Evolutionary conservation across 2,329 filamentous ascomycete genomes (phyloP).

Genomic region (Stagonosporopsis cucurbitacearum): DNA sequence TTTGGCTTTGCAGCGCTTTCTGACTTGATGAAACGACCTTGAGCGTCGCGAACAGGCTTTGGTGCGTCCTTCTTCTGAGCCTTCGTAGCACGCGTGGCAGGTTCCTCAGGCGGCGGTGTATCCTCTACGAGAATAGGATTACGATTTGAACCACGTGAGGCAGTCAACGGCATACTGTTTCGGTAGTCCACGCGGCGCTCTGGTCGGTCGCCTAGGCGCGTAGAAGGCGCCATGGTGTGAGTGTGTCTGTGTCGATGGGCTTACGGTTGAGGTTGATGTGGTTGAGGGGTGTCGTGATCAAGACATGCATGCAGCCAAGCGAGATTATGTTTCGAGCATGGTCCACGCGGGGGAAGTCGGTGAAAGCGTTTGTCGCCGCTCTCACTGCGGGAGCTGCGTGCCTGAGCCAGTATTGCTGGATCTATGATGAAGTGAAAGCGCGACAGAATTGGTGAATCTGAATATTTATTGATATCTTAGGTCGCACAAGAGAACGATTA

Average conservation of each 20-base stretch:
- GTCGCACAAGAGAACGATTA: not conserved
- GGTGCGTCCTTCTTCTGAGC: not conserved
- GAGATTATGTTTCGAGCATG: constrained; percentile 1
- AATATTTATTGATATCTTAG: not conserved
- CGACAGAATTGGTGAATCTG: not conserved
- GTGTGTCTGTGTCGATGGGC: not conserved
- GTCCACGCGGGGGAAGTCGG: not conserved
- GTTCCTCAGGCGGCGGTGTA: not conserved
- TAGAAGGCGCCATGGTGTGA: constrained; percentile 19
- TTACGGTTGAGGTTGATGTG: not conserved
- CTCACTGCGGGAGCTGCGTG: not conserved
- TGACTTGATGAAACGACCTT: constrained; percentile 13
- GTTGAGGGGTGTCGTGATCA: not conserved
- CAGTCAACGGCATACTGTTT: not conserved
- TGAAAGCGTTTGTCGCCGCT: constrained; percentile 5
- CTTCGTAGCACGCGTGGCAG: not conserved
- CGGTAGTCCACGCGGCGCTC: constrained; percentile 14
- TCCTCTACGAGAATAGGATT: constrained; percentile 9
- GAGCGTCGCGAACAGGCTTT: not conserved
- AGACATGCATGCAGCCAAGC: not conserved
- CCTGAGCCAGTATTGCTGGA: not conserved
- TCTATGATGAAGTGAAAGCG: not conserved
- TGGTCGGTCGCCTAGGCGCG: constrained; percentile 11
- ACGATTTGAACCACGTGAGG: not conserved
- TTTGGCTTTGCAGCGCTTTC: constrained; percentile 4